Percentiles rank a stretch among this genome's conserved stretches.
Conservation (phyloP, 305 asterid species). For the Withania somnifera region DNA sequence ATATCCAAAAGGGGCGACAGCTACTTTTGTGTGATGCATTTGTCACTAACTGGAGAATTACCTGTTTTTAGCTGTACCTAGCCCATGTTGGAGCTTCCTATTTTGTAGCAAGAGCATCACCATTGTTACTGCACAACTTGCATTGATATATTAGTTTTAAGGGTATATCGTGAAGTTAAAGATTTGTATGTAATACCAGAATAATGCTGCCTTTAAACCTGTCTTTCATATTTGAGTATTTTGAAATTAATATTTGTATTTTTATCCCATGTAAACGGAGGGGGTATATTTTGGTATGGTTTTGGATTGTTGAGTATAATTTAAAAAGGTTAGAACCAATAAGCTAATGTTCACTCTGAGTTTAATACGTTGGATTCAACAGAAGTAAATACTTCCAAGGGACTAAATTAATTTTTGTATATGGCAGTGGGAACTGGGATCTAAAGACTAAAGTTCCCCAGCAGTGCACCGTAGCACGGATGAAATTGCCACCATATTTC, state of each 20-base stretch:
- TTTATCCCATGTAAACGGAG: not conserved
- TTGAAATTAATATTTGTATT: not conserved
- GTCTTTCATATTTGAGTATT: not conserved
- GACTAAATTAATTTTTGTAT: slow-evolving; percentile 2
- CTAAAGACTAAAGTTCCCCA: slow-evolving; percentile 83
- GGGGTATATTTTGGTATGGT: not conserved
- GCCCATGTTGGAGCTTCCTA: not conserved
- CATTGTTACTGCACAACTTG: not conserved
- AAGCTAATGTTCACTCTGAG: not conserved
- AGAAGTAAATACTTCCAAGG: not conserved
- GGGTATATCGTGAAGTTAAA: not conserved
- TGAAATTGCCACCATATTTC: slow-evolving; percentile 69
- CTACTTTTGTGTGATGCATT: not conserved
- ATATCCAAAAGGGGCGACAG: not conserved
- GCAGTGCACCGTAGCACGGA: slow-evolving; percentile 60
- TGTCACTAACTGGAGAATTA: not conserved
- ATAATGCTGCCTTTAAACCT: not conserved
- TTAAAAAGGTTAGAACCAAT: not conserved
- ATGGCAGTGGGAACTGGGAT: slow-evolving; percentile 89
- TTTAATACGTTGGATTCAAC: not conserved
- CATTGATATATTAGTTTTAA: not conserved
- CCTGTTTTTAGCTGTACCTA: not conserved
- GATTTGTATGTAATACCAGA: not conserved
- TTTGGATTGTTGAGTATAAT: not conserved
- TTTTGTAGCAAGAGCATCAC: not conserved